These are phyloP conservation scores for Phoenix dactylifera DNA, from an alignment of 176 grass and related monocot genomes.

Conservation along the genomic window DNA sequence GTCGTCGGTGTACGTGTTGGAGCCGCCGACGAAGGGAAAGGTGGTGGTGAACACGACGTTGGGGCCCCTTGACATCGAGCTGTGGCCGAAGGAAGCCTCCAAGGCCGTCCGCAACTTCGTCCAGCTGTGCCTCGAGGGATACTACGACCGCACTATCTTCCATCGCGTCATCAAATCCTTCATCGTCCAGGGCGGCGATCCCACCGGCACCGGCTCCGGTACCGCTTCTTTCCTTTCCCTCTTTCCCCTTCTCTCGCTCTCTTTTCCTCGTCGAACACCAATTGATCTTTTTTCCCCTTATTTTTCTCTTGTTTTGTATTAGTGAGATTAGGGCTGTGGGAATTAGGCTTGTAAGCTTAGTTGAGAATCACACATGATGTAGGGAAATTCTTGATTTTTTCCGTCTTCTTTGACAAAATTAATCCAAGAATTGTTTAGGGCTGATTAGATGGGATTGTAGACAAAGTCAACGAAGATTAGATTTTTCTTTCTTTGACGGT, in stretches of 20 bases:
- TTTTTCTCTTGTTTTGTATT: no score
- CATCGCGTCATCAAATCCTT: slow-evolving; percentile 91
- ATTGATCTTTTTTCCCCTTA: no score
- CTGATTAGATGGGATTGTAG: no score
- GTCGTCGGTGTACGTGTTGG: slow-evolving; percentile 87
- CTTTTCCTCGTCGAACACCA: background rate
- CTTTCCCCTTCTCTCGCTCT: background rate
- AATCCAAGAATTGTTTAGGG: no score
- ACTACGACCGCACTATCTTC: slow-evolving; percentile 81
- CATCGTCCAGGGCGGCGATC: slow-evolving; percentile 87
- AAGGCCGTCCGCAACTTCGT: slow-evolving; percentile 91
- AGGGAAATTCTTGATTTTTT: no score
- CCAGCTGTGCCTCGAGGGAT: slow-evolving; percentile 89
- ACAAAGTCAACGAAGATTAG: no score
- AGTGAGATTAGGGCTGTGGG: no score
- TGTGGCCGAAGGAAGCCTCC: slow-evolving; percentile 93
- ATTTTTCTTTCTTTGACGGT: no score
- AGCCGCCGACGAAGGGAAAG: slow-evolving; percentile 90
- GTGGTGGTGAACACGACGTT: slow-evolving; percentile 81
- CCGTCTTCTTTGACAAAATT: no score
- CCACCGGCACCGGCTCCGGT: slow-evolving; percentile 69
- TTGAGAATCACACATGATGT: no score
- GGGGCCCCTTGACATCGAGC: slow-evolving; percentile 78
- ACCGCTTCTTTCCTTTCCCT: background rate
- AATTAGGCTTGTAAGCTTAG: no score